Conservation (phyloP, 2,329 filamentous ascomycete genomes). For the Fusarium stilboides region DNA sequence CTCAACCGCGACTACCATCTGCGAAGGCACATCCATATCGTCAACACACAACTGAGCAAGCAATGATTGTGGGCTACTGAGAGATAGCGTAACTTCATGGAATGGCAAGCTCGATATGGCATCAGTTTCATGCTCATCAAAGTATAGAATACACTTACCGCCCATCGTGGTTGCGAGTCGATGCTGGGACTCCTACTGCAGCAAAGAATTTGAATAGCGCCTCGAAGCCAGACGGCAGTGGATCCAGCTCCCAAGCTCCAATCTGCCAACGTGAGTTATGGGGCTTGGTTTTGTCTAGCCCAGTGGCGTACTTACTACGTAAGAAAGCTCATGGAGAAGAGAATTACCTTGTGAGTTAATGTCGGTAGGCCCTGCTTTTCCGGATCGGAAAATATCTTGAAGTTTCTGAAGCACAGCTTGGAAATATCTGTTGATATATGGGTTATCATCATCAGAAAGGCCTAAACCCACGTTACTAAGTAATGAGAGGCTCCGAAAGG, state of each 20-base stretch:
- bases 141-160: fast-evolving
- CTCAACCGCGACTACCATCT: no score
- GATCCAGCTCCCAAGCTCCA: background rate
- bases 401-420: background rate
- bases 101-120: background rate
- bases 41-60: background rate
- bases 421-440: background rate
- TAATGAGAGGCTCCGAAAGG: background rate
- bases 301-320: fast-evolving
- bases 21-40: background rate
- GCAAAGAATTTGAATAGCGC: background rate
- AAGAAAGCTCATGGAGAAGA: fast-evolving
- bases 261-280: background rate
- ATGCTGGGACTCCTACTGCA: background rate
- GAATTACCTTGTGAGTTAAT: fast-evolving
- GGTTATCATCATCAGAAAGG: no score
- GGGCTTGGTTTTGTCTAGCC: no score
- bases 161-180: fast-evolving
- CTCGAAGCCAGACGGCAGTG: background rate
- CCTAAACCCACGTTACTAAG: no score
- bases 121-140: fast-evolving
- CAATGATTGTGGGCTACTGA: fast-evolving
- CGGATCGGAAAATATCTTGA: background rate
- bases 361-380: background rate
- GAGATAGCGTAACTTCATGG: fast-evolving